A percentile compares a stretch with the other conserved stretches of the same genome.
phyloP scores from a whole-genome alignment of 2,329 filamentous ascomycete species.

The Trichoderma arundinaceum region DNA sequence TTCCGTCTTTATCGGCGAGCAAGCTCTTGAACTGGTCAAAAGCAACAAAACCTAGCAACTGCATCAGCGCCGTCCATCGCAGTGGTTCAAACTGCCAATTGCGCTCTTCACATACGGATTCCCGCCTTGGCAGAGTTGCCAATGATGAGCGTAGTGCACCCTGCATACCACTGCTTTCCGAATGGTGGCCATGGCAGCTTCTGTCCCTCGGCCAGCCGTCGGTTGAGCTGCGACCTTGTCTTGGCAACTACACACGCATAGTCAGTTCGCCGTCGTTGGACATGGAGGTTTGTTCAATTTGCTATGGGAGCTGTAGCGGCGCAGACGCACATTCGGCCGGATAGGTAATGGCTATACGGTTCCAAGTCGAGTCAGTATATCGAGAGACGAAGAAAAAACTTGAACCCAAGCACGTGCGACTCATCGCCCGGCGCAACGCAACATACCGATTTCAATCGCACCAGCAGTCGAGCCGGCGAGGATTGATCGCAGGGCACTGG shows the following conservation, averaged over 20 bases:
- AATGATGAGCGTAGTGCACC: constrained; percentile 94
- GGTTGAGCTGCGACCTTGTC: constrained; percentile 91
- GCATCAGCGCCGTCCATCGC: not conserved
- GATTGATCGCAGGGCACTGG: constrained; percentile 85
- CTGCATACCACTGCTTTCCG: constrained; percentile 93
- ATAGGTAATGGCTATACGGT: constrained; percentile 76
- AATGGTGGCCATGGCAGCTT: constrained; percentile 96
- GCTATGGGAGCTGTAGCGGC: not conserved
- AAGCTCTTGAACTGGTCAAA: constrained; percentile 93
- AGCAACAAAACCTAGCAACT: constrained; percentile 71
- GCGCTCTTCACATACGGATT: constrained; percentile 68
- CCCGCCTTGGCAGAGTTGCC: constrained; percentile 97
- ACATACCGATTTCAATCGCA: constrained; percentile 86
- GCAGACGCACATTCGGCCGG: constrained; percentile 79
- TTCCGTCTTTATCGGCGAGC: constrained; percentile 81
- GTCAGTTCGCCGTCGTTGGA: constrained; percentile 15
- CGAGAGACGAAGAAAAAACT: not conserved
- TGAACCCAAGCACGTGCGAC: not conserved
- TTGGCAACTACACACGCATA: constrained; percentile 73
- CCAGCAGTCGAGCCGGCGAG: constrained; percentile 92
- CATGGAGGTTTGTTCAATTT: not conserved
- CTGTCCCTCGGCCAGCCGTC: constrained; percentile 76
- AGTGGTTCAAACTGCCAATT: not conserved
- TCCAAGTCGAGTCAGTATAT: not conserved
- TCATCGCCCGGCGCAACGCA: constrained; percentile 26